These are phyloP conservation scores for Auricularia sp. DNA, from an alignment of 768 basidiomycete genomes.

Conservation along the genomic window DNA sequence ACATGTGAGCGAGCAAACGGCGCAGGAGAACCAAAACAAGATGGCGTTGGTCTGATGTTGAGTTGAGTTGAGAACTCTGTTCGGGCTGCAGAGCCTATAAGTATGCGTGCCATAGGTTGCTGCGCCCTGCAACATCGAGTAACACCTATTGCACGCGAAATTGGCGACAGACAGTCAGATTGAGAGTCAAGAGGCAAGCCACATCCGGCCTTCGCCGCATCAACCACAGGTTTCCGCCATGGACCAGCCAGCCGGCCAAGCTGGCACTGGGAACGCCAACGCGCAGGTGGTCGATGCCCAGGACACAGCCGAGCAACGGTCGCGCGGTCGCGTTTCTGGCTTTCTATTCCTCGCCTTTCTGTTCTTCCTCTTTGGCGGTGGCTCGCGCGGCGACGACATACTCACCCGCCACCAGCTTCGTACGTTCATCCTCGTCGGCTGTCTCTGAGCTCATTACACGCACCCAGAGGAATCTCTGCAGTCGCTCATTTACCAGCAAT, in stretches of 20 bases:
- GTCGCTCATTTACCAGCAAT: conserved; percentile 46
- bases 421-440: conserved; percentile 1
- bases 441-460: conserved; percentile 29
- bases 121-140: too few species aligned
- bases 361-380: conserved; percentile 69
- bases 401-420: conserved; percentile 6
- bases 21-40: too few species aligned
- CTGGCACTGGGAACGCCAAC: neutral
- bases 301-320: neutral
- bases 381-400: conserved; percentile 12
- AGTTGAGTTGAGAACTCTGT: too few species aligned
- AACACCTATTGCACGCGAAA: too few species aligned
- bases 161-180: too few species aligned
- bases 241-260: neutral
- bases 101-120: too few species aligned
- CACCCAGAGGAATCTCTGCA: conserved; percentile 41
- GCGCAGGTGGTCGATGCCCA: neutral
- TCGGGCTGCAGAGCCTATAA: too few species aligned
- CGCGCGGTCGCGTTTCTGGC: conserved; percentile 55
- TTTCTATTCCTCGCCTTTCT: conserved; percentile 67
- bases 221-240: neutral
- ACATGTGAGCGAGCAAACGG: too few species aligned
- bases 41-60: too few species aligned
- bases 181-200: neutral
- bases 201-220: neutral